Conservation (phyloP, 73 alveolate genomes). For the Durusdinium trenchii region DNA sequence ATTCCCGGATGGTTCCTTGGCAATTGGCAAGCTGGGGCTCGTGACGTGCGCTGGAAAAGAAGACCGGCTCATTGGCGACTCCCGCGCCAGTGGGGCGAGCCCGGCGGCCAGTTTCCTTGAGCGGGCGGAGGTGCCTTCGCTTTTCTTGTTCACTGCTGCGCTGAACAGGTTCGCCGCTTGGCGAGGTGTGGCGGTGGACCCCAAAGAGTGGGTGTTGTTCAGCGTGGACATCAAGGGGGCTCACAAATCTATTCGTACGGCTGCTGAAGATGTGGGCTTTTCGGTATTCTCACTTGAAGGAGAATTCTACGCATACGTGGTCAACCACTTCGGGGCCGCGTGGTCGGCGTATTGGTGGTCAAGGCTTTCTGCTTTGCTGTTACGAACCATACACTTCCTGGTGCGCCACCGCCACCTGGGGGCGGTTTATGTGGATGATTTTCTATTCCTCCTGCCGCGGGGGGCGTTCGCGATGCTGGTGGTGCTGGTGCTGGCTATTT, state of each 20-base stretch:
- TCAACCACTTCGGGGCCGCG: background rate
- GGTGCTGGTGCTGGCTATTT: background rate
- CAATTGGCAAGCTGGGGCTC: constrained; percentile 30
- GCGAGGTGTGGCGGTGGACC: background rate
- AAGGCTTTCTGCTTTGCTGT: background rate
- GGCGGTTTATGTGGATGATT: constrained; percentile 38
- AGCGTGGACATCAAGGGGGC: constrained; percentile 23
- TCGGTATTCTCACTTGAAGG: background rate
- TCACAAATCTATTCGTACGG: constrained; percentile 11
- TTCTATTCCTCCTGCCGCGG: background rate
- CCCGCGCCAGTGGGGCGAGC: background rate
- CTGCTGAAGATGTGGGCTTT: background rate
- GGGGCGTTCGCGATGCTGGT: background rate
- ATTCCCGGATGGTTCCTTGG: background rate
- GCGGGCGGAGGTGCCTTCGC: constrained; percentile 1
- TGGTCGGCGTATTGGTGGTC: background rate
- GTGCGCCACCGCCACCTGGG: constrained; percentile 1
- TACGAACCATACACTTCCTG: background rate
- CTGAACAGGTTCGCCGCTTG: background rate
- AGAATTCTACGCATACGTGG: background rate
- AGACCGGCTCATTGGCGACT: constrained; percentile 28
- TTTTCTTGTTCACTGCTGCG: background rate
- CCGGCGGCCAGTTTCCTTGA: constrained; percentile 5
- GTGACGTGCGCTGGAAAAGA: constrained; percentile 3
- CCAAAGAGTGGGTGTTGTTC: constrained; percentile 10